These are phyloP conservation scores for Neckera pumila DNA, from an alignment of 225 moss, liverwort and hornwort species.

Conservation along the genomic window DNA sequence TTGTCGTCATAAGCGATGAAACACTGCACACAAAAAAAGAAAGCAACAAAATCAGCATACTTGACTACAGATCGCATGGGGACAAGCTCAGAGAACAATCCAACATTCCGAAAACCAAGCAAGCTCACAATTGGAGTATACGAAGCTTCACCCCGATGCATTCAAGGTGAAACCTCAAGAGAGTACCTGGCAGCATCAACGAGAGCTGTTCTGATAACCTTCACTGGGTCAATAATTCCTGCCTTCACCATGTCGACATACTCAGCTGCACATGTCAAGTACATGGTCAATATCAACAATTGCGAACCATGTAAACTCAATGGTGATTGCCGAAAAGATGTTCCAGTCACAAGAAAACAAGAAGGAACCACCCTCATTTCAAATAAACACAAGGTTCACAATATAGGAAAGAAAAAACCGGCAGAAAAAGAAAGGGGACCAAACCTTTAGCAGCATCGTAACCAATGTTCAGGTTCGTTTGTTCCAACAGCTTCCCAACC, in stretches of 20 bases:
- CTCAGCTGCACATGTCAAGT: slow-evolving; percentile 15
- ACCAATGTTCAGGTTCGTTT: slow-evolving; percentile 28
- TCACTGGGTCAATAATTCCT: slow-evolving; percentile 43
- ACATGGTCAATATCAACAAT: neutral
- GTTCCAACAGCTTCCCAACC: slow-evolving; percentile 49
- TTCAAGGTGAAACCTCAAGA: neutral
- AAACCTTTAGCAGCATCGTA: slow-evolving; percentile 45
- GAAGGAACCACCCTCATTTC: neutral
- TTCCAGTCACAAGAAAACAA: neutral
- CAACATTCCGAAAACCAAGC: neutral
- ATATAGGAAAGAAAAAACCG: neutral
- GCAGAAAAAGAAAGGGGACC: neutral
- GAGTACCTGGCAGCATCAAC: slow-evolving; percentile 40
- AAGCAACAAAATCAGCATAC: neutral
- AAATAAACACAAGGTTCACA: neutral
- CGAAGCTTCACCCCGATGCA: neutral
- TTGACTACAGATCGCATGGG: neutral
- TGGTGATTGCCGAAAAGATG: neutral
- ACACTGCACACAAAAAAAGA: slow-evolving; percentile 2
- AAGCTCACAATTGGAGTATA: neutral
- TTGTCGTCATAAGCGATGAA: slow-evolving; percentile 44
- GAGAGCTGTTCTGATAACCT: slow-evolving; percentile 38
- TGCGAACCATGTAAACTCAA: neutral
- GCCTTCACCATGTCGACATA: slow-evolving; percentile 53
- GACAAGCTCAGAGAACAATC: neutral